Conservation (phyloP, 192 early-diverging fungal species). For the Backusella tuberculispora region DNA sequence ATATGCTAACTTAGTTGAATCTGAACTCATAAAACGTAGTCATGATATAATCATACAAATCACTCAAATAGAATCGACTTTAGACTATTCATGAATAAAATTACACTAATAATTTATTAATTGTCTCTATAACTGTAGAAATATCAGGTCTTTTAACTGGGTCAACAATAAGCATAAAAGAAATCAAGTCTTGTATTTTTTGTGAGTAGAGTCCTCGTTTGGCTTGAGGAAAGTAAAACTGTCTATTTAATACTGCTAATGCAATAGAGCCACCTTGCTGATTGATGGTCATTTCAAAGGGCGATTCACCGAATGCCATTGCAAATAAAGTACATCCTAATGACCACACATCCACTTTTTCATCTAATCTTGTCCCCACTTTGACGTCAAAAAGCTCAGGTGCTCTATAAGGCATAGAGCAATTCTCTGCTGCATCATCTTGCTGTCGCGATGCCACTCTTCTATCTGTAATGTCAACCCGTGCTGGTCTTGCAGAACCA, state of each 20-base stretch:
- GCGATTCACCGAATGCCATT: conserved; percentile 65
- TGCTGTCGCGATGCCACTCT: conserved; percentile 61
- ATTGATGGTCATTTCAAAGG: conserved; percentile 69
- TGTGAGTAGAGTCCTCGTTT: conserved; percentile 52
- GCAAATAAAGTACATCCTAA: conserved; percentile 74
- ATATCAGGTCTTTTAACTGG: conserved; percentile 62
- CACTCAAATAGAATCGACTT: not conserved
- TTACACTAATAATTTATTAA: not conserved
- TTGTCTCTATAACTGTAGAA: not conserved
- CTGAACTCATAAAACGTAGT: too few relatives aligned
- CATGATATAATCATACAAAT: too few relatives aligned
- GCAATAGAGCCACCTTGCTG: conserved; percentile 69
- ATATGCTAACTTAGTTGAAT: too few relatives aligned
- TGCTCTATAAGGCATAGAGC: conserved; percentile 74
- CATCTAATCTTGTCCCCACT: conserved; percentile 56
- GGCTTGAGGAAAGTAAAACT: conserved; percentile 52
- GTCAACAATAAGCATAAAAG: conserved; percentile 64
- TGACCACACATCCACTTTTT: conserved; percentile 79
- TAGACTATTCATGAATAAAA: too few relatives aligned
- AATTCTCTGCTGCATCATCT: conserved; percentile 69
- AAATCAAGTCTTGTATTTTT: conserved; percentile 55
- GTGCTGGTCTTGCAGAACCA: conserved; percentile 61
- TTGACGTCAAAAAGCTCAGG: conserved; percentile 81
- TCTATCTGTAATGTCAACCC: conserved; percentile 51
- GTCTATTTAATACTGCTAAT: conserved; percentile 67